Percentiles rank a stretch among this genome's conserved stretches.
Evolutionary conservation across 2,329 filamentous ascomycete genomes (phyloP).

Genomic region (Claviceps arundinis): DNA sequence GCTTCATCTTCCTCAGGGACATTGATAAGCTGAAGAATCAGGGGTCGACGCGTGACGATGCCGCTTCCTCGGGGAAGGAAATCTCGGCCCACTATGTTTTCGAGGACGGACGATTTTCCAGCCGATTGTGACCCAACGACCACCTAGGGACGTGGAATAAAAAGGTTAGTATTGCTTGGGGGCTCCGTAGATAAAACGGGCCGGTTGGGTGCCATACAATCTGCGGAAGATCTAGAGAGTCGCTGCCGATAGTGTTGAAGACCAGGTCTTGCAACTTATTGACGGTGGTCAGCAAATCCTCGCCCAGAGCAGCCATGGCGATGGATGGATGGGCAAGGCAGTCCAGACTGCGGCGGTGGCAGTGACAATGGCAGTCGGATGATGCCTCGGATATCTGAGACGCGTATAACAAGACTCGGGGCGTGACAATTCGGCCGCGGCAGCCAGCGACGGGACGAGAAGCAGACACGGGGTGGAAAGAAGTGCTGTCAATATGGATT

Average conservation of each 20-base stretch:
- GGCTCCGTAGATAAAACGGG: conserved; percentile 4
- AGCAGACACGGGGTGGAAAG: not conserved
- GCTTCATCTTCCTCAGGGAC: conserved; percentile 64
- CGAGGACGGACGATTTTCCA: conserved; percentile 94
- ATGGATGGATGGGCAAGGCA: not conserved
- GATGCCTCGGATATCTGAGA: not conserved
- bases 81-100: conserved; percentile 96
- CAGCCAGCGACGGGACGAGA: conserved; percentile 1
- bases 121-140: conserved; percentile 97
- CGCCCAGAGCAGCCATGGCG: conserved; percentile 82
- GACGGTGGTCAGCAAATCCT: conserved; percentile 87
- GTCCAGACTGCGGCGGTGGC: conserved; percentile 1
- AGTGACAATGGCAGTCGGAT: not conserved
- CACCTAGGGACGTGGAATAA: conserved; percentile 43
- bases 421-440: not conserved
- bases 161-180: conserved; percentile 8
- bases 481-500: conserved; percentile 6
- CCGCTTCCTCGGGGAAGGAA: conserved; percentile 93
- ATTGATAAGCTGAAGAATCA: conserved; percentile 98
- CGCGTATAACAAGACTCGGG: not conserved
- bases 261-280: conserved; percentile 98
- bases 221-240: conserved; percentile 92
- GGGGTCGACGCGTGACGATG: conserved; percentile 85
- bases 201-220: conserved; percentile 52
- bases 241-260: conserved; percentile 99